A percentile compares a stretch with the other conserved stretches of the same genome.
phyloP scores from a whole-genome alignment of 192 early-diverging fungal species.

The Umbelopsis ramanniana region DNA sequence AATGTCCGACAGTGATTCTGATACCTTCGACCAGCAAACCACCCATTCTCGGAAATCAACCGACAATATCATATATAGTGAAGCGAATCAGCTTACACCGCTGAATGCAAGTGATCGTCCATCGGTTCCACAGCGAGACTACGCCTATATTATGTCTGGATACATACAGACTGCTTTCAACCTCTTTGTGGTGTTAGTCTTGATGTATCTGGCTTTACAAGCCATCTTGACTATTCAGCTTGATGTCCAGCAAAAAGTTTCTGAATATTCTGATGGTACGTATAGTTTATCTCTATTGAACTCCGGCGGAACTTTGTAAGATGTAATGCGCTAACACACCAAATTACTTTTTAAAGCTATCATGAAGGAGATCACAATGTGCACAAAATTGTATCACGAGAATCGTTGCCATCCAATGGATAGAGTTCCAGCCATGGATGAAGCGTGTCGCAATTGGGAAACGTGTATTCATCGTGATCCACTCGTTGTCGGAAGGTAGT shows the following conservation, averaged over 20 bases:
- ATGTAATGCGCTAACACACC: no score
- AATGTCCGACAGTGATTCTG: slow-evolving; percentile 8
- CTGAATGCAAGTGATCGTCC: neutral
- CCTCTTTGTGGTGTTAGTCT: neutral
- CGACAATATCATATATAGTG: neutral
- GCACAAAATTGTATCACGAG: slow-evolving; percentile 63
- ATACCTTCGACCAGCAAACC: neutral
- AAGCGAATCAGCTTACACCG: neutral
- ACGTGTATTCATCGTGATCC: slow-evolving; percentile 56
- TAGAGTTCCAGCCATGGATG: slow-evolving; percentile 64
- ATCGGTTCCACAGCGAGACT: neutral
- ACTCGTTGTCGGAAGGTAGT: slow-evolving; percentile 62
- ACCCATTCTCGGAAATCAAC: neutral
- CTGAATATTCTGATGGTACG: slow-evolving; percentile 59
- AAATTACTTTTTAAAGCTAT: neutral
- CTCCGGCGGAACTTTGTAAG: no score
- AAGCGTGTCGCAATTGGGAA: slow-evolving; percentile 64
- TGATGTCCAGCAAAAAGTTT: slow-evolving; percentile 72
- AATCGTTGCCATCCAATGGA: slow-evolving; percentile 56
- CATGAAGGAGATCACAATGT: slow-evolving; percentile 62
- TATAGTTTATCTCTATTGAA: neutral
- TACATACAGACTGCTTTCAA: slow-evolving; percentile 15
- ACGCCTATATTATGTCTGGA: slow-evolving; percentile 11
- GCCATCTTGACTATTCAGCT: slow-evolving; percentile 72
- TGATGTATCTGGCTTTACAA: slow-evolving; percentile 29